These are phyloP conservation scores for Telopea speciosissima DNA, from an alignment of 177 flowering plant species.

Conservation along the genomic window DNA sequence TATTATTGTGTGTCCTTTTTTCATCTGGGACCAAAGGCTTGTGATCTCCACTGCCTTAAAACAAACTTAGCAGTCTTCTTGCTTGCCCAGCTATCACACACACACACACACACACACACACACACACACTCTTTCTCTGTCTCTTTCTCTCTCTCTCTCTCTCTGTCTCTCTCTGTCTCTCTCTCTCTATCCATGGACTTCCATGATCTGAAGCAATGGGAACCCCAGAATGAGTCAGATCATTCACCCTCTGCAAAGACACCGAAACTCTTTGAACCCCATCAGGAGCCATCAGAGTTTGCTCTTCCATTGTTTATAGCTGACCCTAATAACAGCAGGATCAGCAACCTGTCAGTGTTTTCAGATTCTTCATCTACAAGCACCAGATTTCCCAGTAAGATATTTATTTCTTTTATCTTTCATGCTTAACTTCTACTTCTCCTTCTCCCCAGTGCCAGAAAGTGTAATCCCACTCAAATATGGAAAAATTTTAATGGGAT, in stretches of 20 bases:
- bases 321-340: background rate
- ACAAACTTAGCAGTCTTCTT: no score
- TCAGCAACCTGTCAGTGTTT: background rate
- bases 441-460: background rate
- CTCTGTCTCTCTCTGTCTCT: background rate
- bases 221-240: background rate
- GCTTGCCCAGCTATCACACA: no score
- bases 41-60: no score
- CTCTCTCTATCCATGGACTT: conserved; percentile 59
- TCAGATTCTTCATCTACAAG: background rate
- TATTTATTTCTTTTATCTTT: conserved; percentile 7
- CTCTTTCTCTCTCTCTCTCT: no score
- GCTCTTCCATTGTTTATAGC: background rate
- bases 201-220: conserved; percentile 6
- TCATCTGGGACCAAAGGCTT: no score
- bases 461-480: background rate
- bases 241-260: background rate
- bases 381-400: conserved; percentile 38
- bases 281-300: background rate
- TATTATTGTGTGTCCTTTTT: no score
- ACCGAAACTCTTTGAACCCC: background rate
- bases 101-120: no score
- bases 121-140: no score
- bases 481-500: background rate
- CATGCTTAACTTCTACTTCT: background rate